A percentile compares a stretch with the other conserved stretches of the same genome.
These are phyloP conservation scores for Pelargonium australe DNA, from an alignment of 441 rosid species.

Conservation along the genomic window DNA sequence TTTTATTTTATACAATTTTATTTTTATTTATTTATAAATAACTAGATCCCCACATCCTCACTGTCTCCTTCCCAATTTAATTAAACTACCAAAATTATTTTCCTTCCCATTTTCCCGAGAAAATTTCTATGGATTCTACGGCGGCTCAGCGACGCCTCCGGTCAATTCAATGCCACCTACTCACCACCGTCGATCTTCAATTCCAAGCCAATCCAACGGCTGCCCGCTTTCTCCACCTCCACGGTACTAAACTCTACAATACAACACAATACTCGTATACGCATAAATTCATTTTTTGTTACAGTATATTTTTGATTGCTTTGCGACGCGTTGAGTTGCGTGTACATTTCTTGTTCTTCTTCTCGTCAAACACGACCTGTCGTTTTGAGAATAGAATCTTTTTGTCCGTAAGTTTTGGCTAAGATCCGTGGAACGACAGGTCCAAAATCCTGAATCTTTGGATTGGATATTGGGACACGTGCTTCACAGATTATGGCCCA, in stretches of 20 bases:
- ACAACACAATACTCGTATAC: not conserved
- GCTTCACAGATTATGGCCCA: not conserved
- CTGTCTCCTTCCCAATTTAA: not conserved
- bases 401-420: not conserved
- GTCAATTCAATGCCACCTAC: not conserved
- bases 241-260: not conserved
- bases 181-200: not conserved
- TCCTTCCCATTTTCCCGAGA: not conserved
- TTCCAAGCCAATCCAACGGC: slow-evolving; percentile 1
- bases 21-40: too few species aligned
- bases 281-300: not conserved
- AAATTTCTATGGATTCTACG: not conserved
- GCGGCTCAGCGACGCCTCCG: not conserved
- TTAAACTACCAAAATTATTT: not conserved
- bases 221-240: not conserved
- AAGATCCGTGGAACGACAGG: not conserved
- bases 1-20: too few species aligned
- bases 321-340: too few species aligned
- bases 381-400: not conserved
- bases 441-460: slow-evolving; percentile 8
- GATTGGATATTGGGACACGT: not conserved
- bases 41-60: too few species aligned
- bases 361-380: not conserved
- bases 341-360: not conserved
- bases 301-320: not conserved